Base-by-base conservation (phyloP, 495 filamentous ascomycete species). In the Haplographium delicatum region DNA sequence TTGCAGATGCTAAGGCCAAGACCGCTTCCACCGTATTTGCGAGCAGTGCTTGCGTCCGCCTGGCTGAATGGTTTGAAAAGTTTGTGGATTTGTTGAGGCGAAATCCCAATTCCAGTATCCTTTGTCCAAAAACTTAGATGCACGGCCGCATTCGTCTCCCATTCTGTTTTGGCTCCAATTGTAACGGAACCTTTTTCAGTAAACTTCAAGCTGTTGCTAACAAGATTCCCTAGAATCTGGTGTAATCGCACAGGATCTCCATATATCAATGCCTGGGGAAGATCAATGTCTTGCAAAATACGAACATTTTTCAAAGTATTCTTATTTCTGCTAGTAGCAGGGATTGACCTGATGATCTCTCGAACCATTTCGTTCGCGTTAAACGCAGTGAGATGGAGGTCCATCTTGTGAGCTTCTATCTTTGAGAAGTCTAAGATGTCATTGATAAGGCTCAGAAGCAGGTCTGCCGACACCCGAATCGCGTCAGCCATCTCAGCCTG, bases 351-450 rank as follows among this genome's bases (percentile, higher is more conserved):
- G 15, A 94, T 84, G 2, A 94, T 86, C 60, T 95, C 89, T 7
- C 78, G 80, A 45, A 94, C 86, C 49, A 90, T 93, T 63, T 89
- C 88, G 52, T 82, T 83, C 0, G 91, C 74, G 50, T 86, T 88
- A 54, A 95, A 77, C 0, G 87, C 86, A 45, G 91, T 88, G 8
- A 84, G 84, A 47, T 86, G 90, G 6, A 94, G 83, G 63, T 88
- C 87, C 86, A 96, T 91, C 70, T 94, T 94, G 59, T 90, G 88
- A n/a, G 89, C 89, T 62, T 96, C 89, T 59, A 96, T 80, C 62
- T 93, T 89, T 25, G 88, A 91, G 63, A 91, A 95, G 65, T 96
- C 90, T 1, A 96, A 72, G 16, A 96, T 91, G 58, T 95, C 89
- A 61, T 96, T 95, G 72, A 96, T 96, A 44, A 96, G 83, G 1